A percentile compares a stretch with the other conserved stretches of the same genome.
Conservation (phyloP, 2,329 filamentous ascomycete species). For the Colletotrichum costaricense region DNA sequence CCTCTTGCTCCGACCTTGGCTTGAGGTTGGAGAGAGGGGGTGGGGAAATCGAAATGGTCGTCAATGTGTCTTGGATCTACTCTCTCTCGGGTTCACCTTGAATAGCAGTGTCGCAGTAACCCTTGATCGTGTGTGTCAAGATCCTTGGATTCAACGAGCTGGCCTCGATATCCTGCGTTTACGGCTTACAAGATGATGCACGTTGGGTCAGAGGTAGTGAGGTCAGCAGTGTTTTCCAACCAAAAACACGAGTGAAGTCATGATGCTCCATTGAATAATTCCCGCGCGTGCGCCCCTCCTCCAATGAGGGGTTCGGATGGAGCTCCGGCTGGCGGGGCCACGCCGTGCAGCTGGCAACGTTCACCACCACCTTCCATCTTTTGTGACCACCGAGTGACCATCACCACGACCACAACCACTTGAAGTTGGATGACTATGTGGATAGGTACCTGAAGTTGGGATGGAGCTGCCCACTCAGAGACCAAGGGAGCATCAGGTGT, state of each 20-base stretch:
- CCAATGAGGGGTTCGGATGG: conserved; percentile 28
- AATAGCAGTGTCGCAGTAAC: neutral
- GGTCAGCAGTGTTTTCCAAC: neutral
- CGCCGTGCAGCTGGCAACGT: neutral
- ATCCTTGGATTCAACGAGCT: neutral
- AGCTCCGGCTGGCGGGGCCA: conserved; percentile 2
- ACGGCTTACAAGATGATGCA: neutral
- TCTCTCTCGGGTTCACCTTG: neutral
- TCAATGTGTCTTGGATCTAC: neutral
- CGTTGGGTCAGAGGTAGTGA: neutral
- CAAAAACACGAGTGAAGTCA: conserved; percentile 19
- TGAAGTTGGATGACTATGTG: neutral
- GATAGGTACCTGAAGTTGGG: neutral
- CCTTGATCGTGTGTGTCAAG: neutral
- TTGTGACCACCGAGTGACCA: too few species aligned
- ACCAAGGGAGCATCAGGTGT: neutral
- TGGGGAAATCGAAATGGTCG: neutral
- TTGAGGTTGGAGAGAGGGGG: neutral
- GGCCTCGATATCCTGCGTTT: neutral
- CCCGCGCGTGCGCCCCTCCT: neutral
- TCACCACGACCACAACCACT: too few species aligned
- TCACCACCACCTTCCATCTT: neutral
- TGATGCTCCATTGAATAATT: conserved; percentile 27
- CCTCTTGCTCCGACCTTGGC: neutral
- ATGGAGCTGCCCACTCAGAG: neutral